A percentile compares a stretch with the other conserved stretches of the same genome.
Conservation (phyloP, 2,329 filamentous ascomycete genomes). For the Exophiala sideris region DNA sequence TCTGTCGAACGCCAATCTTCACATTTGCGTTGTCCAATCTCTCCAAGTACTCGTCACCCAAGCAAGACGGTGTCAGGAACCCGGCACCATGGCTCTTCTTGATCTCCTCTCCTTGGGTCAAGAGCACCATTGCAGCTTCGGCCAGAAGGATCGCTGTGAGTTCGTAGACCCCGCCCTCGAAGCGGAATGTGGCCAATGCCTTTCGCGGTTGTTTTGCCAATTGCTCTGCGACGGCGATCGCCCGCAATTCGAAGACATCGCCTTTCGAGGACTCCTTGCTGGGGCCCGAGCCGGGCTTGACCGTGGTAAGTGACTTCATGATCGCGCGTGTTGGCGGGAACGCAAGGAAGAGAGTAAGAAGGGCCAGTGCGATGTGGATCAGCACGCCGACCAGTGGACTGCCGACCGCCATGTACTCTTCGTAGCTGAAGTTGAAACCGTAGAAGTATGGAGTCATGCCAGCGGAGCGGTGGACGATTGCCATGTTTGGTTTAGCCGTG, state of each 20-base stretch:
- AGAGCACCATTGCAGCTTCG: constrained; percentile 45
- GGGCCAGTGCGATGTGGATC: constrained; percentile 48
- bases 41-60: constrained; percentile 47
- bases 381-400: constrained; percentile 47
- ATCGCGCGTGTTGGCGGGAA: constrained; percentile 54
- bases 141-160: constrained; percentile 43
- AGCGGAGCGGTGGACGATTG: constrained; percentile 60
- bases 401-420: constrained; percentile 53
- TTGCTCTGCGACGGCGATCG: constrained; percentile 44
- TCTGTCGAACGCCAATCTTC: constrained; percentile 35
- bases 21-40: constrained; percentile 44
- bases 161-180: constrained; percentile 42
- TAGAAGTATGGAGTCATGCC: constrained; percentile 57
- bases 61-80: constrained; percentile 46
- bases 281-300: constrained; percentile 51
- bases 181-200: constrained; percentile 42
- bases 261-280: constrained; percentile 40
- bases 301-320: constrained; percentile 43
- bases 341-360: constrained; percentile 47
- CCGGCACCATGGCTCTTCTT: constrained; percentile 43
- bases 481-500: constrained; percentile 51
- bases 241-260: constrained; percentile 42
- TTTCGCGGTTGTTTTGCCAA: constrained; percentile 35
- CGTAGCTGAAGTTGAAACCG: constrained; percentile 56
- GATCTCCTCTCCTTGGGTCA: constrained; percentile 38